phyloP scores from a whole-genome alignment of 2,329 filamentous ascomycete genomes.

The Exophiala xenobiotica region DNA sequence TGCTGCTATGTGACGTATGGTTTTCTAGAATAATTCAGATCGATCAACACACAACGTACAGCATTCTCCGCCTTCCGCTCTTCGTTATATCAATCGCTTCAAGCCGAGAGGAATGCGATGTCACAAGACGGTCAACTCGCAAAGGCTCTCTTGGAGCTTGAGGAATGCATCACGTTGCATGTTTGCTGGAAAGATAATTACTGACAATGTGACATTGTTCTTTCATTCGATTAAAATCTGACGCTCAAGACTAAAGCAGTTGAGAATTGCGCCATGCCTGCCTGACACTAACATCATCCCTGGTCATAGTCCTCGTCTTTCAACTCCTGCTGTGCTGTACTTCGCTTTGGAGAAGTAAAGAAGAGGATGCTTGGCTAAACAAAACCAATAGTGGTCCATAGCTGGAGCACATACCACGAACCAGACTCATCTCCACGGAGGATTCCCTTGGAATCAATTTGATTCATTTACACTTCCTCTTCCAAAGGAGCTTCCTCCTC shows the following conservation, averaged over 20 bases:
- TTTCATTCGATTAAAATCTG: slow-evolving; percentile 36
- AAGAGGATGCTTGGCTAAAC: slow-evolving; percentile 13
- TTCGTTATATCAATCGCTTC: too few relatives aligned
- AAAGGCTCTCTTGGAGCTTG: too few relatives aligned
- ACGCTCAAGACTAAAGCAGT: slow-evolving; percentile 88
- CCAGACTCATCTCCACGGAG: slow-evolving; percentile 4
- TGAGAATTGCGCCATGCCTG: slow-evolving; percentile 91
- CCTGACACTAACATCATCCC: background rate
- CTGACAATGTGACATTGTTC: background rate
- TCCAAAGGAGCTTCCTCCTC: slow-evolving; percentile 29
- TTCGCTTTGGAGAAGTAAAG: slow-evolving; percentile 13
- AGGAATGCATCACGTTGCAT: too few relatives aligned
- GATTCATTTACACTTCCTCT: slow-evolving; percentile 25
- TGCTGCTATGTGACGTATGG: too few relatives aligned
- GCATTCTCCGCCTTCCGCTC: too few relatives aligned
- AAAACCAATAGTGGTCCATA: slow-evolving; percentile 25
- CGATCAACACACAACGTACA: too few relatives aligned
- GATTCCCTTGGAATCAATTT: background rate
- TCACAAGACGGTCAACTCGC: too few relatives aligned
- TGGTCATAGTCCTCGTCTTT: slow-evolving; percentile 6
- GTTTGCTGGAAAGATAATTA: too few relatives aligned
- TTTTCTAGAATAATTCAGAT: too few relatives aligned
- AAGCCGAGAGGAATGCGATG: too few relatives aligned
- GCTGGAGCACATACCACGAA: slow-evolving; percentile 5
- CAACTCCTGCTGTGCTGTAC: slow-evolving; percentile 1